phyloP scores from a whole-genome alignment of 176 grass and related monocot genomes.

The Oryza meridionalis region DNA sequence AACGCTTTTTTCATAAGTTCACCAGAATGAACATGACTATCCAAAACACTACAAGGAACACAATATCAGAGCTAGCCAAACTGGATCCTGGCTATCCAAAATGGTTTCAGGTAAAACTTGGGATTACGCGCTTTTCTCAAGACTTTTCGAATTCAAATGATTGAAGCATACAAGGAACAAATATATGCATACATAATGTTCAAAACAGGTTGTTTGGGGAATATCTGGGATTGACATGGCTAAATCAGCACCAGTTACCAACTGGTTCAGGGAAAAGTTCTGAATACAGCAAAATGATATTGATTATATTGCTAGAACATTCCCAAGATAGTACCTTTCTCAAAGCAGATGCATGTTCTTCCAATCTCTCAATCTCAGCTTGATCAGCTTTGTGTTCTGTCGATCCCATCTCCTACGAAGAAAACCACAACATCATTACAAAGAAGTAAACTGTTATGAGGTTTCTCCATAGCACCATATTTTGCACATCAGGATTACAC shows the following conservation, averaged over 20 bases:
- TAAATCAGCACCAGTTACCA: not conserved
- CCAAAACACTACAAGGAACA: not conserved
- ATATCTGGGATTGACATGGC: not conserved
- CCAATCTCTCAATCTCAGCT: conserved; percentile 79
- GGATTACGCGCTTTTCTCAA: not conserved
- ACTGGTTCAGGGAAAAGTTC: not conserved
- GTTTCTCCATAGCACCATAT: not conserved
- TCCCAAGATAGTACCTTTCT: conserved; percentile 68
- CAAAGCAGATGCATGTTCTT: conserved; percentile 73
- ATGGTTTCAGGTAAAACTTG: not conserved
- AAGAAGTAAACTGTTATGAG: not conserved
- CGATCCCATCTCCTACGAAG: conserved; percentile 56
- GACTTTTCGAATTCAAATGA: not conserved
- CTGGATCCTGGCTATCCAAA: not conserved
- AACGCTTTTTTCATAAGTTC: not conserved
- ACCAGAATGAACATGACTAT: conserved; percentile 6
- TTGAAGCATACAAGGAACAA: not conserved
- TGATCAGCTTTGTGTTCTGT: conserved; percentile 53
- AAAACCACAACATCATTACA: conserved; percentile 6
- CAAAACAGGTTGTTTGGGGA: not conserved
- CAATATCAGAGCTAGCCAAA: not conserved
- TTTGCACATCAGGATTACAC: conserved; percentile 5
- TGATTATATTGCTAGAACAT: conserved; percentile 22
- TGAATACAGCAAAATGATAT: conserved; percentile 18
- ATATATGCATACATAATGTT: not conserved